Base-by-base conservation (phyloP, 768 basidiomycete species). In the Trametes meyenii region DNA sequence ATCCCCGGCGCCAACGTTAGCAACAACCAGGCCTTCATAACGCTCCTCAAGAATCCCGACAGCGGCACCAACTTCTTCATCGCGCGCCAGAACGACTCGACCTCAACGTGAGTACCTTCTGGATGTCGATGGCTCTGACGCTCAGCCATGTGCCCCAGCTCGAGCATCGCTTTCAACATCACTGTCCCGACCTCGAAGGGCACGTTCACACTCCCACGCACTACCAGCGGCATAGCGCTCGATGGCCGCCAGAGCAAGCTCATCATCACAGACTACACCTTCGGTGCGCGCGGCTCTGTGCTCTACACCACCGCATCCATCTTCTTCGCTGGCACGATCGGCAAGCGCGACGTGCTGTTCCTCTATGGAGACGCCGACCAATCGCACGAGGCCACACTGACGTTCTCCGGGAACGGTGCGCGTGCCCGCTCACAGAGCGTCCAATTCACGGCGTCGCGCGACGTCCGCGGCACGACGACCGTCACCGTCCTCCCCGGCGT, bases 221-320 rank as follows among this genome's bases (percentile, higher is more conserved):
- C 83, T 11, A 79, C 77, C 0, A 73, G 79, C 3, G 68, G 78
- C 19, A 83, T 93, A 63, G 81, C 83, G 1, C 81, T 94, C 10
- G 69, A 74, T 26, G 92, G 91, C 10, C 81, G 91, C 19, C 83
- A 92, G 71, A 89, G 87, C 45, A 92, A 90, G 69, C 77, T 92
- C 24, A 75, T 93, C 33, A 78, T 89, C 14, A 85, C 88, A 0
- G 85, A 90, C 71, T 90, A 90, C 69, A 75, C 80, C 10, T 92
- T 90, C 68, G 92, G 92, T 21, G 51, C 65, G 4, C 33, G 38
- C 5, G 77, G 75, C 14, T 85, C 85, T 10, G 68, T 89, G 1
- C 72, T 82, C 3, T 93, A 90, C 72, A 86, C 90, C 5, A 92
- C 91, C 1, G 88, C 90, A 0, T 81, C 84, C 58, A 78, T 94